Base-by-base conservation (phyloP, 2,329 filamentous ascomycete genomes). In the Neofusicoccum parvum region DNA sequence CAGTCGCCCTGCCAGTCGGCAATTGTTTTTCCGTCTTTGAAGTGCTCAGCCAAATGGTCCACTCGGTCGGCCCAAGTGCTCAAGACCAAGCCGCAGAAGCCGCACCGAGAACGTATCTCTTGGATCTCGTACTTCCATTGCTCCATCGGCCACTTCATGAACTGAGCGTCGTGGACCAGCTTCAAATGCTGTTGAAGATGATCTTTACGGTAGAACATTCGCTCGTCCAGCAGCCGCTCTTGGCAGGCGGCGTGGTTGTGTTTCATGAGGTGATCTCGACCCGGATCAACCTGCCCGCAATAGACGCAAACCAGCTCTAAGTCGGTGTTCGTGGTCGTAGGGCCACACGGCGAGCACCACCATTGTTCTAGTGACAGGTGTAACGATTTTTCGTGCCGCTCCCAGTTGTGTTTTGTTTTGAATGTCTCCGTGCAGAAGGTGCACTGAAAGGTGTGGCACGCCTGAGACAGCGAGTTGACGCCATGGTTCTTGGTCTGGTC, bases 401-500 rank as follows among this genome's bases (percentile, higher is more conserved):
- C 68, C 73, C 73, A 74, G 37, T 74, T 72, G 32, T 73, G 70
- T 54, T 73, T 74, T 0, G 71, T 73, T 20, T 70, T 73, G 68
- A 74, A 74, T 12, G 68, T 69, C 46, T 74, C 73, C 0, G 73
- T 74, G 50, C 73, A 74, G 32, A 74, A 74, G 0, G 73, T 74
- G 48, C 73, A 74, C 51, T 74, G 72, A 15, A 69, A 74, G 0
- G 71, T 3, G n/a, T 50, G 10, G 5, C 71, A 65, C 15, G 23
- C 34, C n/a, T 27, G 23, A 12, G 49, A 27, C 50, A 43, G 54
- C 14, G 17, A 32, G 17, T n/a, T 23, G 20, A 39, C 17, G 1
- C 23, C 23, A 23, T 27, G 11, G 23, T 3, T 12, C 10, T 27
- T 32, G 48, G 17, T 6, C 9, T 20, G 20, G 4, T 20, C 23